Conservation (phyloP, 345 rosid species). For the Eucalyptus albens region DNA sequence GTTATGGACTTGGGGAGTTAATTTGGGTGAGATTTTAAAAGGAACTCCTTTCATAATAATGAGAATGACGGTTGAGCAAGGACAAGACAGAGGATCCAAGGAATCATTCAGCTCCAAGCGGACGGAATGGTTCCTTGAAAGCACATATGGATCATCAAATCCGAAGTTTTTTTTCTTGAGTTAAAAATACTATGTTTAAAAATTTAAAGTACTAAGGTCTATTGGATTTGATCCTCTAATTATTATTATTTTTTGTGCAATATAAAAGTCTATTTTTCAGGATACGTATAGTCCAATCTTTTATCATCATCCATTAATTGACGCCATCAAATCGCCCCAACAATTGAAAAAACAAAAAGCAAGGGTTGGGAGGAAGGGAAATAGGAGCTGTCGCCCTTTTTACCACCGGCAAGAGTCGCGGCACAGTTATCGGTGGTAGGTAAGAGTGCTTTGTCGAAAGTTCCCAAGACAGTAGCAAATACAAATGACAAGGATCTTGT, state of each 20-base stretch:
- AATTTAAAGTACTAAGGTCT: neutral
- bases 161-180: neutral
- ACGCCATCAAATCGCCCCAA: neutral
- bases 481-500: neutral
- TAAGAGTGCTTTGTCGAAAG: accelerated
- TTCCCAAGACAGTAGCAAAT: neutral
- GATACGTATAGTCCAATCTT: neutral
- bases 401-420: accelerated
- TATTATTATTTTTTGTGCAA: neutral
- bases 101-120: neutral
- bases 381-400: accelerated
- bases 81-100: neutral
- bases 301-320: neutral
- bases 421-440: accelerated
- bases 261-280: neutral
- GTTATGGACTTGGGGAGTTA: neutral
- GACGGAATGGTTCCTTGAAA: neutral
- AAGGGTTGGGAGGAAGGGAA: neutral
- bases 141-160: neutral
- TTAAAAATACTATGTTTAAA: neutral
- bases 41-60: neutral
- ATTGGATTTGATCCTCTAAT: neutral
- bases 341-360: neutral
- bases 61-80: neutral
- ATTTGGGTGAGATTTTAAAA: neutral